Evolutionary conservation across 2,329 filamentous ascomycete genomes (phyloP).

Genomic region (Furcasterigmium furcatum): DNA sequence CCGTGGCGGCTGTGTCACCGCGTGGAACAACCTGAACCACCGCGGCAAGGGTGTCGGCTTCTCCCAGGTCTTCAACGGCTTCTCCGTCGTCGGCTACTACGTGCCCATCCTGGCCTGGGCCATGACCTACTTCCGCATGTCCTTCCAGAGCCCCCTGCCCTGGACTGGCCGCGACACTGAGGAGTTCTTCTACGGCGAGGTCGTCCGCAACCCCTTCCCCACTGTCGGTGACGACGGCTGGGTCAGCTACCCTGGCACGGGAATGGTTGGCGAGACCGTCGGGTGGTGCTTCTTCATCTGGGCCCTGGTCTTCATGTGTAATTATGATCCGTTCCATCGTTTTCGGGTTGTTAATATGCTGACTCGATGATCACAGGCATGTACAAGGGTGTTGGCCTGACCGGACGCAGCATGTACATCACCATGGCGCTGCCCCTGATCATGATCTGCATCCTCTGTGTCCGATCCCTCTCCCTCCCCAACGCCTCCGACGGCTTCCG

Average conservation of each 20-base stretch:
- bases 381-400: conserved; percentile 52
- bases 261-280: conserved; percentile 48
- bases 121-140: conserved; percentile 51
- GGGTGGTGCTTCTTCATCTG: conserved; percentile 53
- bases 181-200: conserved; percentile 28
- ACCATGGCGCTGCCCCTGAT: conserved; percentile 54
- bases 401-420: conserved; percentile 52
- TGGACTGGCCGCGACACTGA: conserved; percentile 40
- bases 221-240: conserved; percentile 26
- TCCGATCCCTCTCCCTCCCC: conserved; percentile 44
- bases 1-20: conserved; percentile 47
- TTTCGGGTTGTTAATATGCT: too few relatives aligned
- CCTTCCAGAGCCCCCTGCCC: conserved; percentile 48
- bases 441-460: conserved; percentile 48
- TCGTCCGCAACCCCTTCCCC: conserved; percentile 11
- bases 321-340: too few relatives aligned
- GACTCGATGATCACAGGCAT: too few relatives aligned
- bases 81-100: conserved; percentile 49
- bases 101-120: conserved; percentile 52
- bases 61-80: conserved; percentile 45
- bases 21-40: conserved; percentile 45
- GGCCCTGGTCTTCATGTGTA: conserved; percentile 55
- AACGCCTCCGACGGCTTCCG: conserved; percentile 47
- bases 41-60: conserved; percentile 49
- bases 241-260: conserved; percentile 36